Conservation (phyloP, 2,329 filamentous ascomycete genomes). For the Sporothrix dimorphospora region DNA sequence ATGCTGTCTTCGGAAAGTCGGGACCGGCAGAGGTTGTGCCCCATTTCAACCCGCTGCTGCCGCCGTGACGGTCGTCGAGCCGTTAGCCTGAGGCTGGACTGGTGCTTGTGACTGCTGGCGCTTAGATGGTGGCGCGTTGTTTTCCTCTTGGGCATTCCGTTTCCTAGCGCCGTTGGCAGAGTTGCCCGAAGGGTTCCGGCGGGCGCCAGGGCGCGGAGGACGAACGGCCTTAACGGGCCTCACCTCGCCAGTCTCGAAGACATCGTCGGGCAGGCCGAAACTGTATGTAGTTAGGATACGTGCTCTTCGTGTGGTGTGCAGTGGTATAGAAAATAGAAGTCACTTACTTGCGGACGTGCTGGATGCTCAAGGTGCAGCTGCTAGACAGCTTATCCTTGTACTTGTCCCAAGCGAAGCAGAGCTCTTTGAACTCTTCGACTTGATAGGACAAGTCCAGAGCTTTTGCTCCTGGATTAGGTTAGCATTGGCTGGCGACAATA, state of each 20-base stretch:
- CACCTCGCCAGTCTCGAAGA: conserved; percentile 80
- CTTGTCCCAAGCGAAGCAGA: conserved; percentile 74
- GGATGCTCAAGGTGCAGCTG: conserved; percentile 68
- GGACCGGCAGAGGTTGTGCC: neutral
- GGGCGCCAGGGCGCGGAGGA: conserved; percentile 39
- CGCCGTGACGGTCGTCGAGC: conserved; percentile 13
- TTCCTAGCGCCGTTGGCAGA: conserved; percentile 51
- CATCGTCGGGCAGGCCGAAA: conserved; percentile 84
- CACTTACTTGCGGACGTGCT: conserved; percentile 82
- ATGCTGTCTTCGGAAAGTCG: neutral
- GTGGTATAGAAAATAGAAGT: neutral
- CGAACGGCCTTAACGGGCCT: conserved; percentile 63
- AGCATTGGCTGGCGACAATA: neutral
- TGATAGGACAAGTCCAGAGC: conserved; percentile 78
- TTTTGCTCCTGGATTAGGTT: conserved; percentile 57
- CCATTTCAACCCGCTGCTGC: conserved; percentile 29
- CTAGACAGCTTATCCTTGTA: conserved; percentile 72
- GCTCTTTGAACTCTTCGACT: conserved; percentile 83
- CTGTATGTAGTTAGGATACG: conserved; percentile 49
- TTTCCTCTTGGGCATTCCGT: conserved; percentile 51
- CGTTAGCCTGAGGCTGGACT: neutral
- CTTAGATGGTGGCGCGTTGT: conserved; percentile 40
- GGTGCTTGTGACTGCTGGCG: conserved; percentile 37
- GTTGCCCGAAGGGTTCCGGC: conserved; percentile 48
- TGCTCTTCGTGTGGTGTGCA: neutral